Evolutionary conservation across 257 asterid genomes (phyloP), one percentile per base, ranked within the genome.

Genomic region (Eucommia ulmoides): DNA sequence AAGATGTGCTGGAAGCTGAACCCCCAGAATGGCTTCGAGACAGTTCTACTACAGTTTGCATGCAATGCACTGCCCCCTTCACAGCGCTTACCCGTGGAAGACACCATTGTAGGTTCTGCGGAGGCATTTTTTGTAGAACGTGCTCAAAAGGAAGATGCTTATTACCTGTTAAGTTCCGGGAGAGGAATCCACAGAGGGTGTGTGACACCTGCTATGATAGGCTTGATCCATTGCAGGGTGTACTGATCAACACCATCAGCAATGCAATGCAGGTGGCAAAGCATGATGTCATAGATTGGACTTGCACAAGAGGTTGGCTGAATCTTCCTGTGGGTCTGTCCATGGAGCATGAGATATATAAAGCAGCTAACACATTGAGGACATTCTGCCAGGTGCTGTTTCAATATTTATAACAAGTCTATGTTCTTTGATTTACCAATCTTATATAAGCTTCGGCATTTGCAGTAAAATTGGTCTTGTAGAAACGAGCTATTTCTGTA

Each of bases 1-100:
- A 83, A 61, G 94, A 91, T 33, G 84, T 91, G 21, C 63, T 91
- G 70, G 97, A 86, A 73, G 86, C 95, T 62, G 99, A 91, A 62
- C 99, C 97, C 14, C 97, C 97, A 12, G 99, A 91, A 46, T 91
- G 99, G 99, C 85, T 83, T 56, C 96, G 95, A 14, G 99, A 91
- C 71, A 91, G 99, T 64, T 74, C 93, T 0, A 64, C 94, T 8
- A 53, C 61, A 33, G 68, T 53, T 35, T 91, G 99, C 75, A 91
- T 91, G 99, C 99, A 81, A 69, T 91, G 97, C 72, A 65, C 60
- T 65, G 87, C 94, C 51, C 78, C 77, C 16, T 91, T 91, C 65
- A 83, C 96, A 14, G 95, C 95, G 50, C 60, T 91, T 63, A 83
- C 94, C 24, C 87, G 99, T 17, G 99, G 99, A 55, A 77, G 99